Evolutionary conservation across 2,329 filamentous ascomycete genomes (phyloP), one percentile per base, ranked within the genome.

Genomic region (Colletotrichum tabaci): DNA sequence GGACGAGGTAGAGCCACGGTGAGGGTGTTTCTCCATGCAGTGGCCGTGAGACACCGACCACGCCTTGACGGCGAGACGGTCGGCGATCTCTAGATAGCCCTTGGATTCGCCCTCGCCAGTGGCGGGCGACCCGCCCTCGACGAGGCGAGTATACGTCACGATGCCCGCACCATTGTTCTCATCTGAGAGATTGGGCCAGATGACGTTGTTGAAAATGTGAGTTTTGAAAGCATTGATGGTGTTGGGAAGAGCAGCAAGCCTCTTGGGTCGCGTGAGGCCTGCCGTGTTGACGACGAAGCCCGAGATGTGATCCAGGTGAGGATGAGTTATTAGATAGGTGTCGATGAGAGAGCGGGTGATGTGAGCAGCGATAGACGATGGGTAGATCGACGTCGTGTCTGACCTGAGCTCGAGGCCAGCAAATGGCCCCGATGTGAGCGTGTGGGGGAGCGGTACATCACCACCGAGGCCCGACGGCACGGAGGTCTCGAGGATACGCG

Each of bases 131-230:
- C 96, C 96, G 13, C 95, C 96, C 79, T 98, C 95, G 6, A 94
- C 92, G 12, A 99, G 86, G 18, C 96, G 90, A 80, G 95, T 92
- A 76, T 97, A 98, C 0, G 94, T 98, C 44, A 99, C 91, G 38
- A 99, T 87, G 0, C 96, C 96, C 4, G 95, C 95, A 30, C 96
- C 96, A 44, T 95, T 95, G 80, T 98, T 96, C 82, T 99, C 96
- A 78, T 99, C 96, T 0, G 94, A 97, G 49, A 99, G 84, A 76
- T 99, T 99, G 0, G 96, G 96, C 96, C 96, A 99, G 65, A 98
- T 97, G 69, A 98, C 86, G 78, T 98, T 97, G 82, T 99, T 99
- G 85, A 99, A 99, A 71, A 99, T 94, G 82, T 99, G 95, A 0
- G 87, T 91, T 80, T 98, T 98, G 82, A 99, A 92, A 0, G 96